Conservation (phyloP, 768 basidiomycete genomes). For the Leucocoprinus leucothites region DNA sequence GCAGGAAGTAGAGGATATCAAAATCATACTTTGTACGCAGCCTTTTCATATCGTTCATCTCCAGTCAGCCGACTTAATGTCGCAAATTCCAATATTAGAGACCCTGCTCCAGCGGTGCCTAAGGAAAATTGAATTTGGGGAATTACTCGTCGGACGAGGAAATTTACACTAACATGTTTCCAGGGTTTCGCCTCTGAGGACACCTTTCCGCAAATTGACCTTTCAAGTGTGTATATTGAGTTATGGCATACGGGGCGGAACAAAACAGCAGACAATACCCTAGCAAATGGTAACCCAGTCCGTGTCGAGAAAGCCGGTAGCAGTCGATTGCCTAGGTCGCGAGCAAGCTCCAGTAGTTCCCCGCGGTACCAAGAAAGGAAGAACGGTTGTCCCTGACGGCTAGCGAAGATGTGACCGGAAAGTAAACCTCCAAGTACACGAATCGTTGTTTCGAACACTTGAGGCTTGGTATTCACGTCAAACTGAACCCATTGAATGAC, state of each 20-base stretch:
- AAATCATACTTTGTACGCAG: constrained; percentile 58
- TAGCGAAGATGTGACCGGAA: constrained; percentile 84
- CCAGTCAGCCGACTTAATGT: constrained; percentile 88
- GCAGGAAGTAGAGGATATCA: background rate
- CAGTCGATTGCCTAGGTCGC: constrained; percentile 83
- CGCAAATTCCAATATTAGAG: constrained; percentile 92
- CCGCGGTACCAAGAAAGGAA: constrained; percentile 81
- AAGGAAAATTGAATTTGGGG: background rate
- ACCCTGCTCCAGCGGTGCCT: constrained; percentile 93
- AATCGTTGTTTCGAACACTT: constrained; percentile 97
- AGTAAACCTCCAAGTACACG: constrained; percentile 88
- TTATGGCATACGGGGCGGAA: constrained; percentile 7
- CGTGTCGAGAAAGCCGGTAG: constrained; percentile 90
- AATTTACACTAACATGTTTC: constrained; percentile 74
- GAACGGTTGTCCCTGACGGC: constrained; percentile 60
- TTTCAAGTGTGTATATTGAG: constrained; percentile 24
- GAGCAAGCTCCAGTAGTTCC: constrained; percentile 76
- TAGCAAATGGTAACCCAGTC: constrained; percentile 89
- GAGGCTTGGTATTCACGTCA: constrained; percentile 93
- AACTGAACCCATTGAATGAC: constrained; percentile 84
- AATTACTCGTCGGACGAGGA: background rate
- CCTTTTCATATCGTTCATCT: constrained; percentile 86
- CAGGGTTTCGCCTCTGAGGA: constrained; percentile 68
- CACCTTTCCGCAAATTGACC: constrained; percentile 83
- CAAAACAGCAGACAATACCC: constrained; percentile 45